Percentiles rank a stretch among this genome's conserved stretches.
These are phyloP conservation scores for Candida mattraensis DNA, from an alignment of 805 yeast species.

Conservation along the genomic window DNA sequence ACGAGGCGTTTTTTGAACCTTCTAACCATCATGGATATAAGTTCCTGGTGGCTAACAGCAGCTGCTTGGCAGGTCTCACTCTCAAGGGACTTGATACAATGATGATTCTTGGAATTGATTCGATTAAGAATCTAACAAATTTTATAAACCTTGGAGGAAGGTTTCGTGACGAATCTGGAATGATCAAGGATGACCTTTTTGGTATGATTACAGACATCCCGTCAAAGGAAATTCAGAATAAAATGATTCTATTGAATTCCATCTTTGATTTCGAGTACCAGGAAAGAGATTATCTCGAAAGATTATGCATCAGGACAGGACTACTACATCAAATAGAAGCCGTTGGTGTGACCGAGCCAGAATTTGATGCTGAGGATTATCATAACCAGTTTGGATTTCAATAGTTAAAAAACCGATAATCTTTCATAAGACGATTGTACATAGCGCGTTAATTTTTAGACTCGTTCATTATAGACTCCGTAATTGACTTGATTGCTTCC, in stretches of 20 bases:
- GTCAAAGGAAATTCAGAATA: slow-evolving; percentile 1
- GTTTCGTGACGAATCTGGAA: slow-evolving; percentile 23
- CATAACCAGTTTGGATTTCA: slow-evolving; percentile 7
- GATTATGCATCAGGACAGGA: slow-evolving; percentile 30
- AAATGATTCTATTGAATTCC: slow-evolving; percentile 20
- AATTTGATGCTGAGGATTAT: slow-evolving; percentile 14
- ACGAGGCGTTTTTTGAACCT: slow-evolving; percentile 20
- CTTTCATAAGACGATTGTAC: no score
- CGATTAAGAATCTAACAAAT: slow-evolving; percentile 23
- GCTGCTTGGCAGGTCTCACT: slow-evolving; percentile 28
- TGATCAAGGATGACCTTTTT: slow-evolving; percentile 18
- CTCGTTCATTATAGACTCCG: slow-evolving; percentile 5
- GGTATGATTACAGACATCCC: slow-evolving; percentile 15
- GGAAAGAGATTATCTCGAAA: slow-evolving; percentile 34
- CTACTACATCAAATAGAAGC: slow-evolving; percentile 22
- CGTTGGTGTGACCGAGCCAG: slow-evolving; percentile 24
- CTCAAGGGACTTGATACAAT: slow-evolving; percentile 28
- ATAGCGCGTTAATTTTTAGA: no score
- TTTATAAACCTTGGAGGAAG: slow-evolving; percentile 30
- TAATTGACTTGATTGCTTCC: slow-evolving; percentile 17
- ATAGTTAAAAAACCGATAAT: no score
- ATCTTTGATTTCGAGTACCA: slow-evolving; percentile 25
- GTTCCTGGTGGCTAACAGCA: slow-evolving; percentile 26
- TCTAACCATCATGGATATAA: slow-evolving; percentile 14
- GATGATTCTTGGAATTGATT: slow-evolving; percentile 34